Conservation (phyloP, 495 filamentous ascomycete genomes). For the Aeminium ludgeri region DNA sequence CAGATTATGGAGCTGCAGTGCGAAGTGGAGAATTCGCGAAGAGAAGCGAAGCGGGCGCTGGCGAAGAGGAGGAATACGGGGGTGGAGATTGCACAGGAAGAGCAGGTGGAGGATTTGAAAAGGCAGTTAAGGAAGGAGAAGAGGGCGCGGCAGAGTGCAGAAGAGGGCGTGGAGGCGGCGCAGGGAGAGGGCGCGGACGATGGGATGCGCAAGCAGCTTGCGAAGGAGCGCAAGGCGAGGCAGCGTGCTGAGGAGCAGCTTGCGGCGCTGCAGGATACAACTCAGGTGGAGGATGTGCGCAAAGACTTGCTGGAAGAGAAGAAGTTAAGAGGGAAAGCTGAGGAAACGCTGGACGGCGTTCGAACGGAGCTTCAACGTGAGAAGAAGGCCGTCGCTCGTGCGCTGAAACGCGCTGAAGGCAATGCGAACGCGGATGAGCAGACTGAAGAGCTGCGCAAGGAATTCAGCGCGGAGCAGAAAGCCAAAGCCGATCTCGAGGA, state of each 20-base stretch:
- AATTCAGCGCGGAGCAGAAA: slow-evolving; percentile 35
- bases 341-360: slow-evolving; percentile 30
- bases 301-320: slow-evolving; percentile 38
- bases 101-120: slow-evolving; percentile 31
- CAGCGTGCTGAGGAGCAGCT: slow-evolving; percentile 17
- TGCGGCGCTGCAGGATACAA: slow-evolving; percentile 12
- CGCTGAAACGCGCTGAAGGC: slow-evolving; percentile 14
- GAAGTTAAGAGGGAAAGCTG: slow-evolving; percentile 22
- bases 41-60: slow-evolving; percentile 42
- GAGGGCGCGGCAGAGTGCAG: slow-evolving; percentile 18
- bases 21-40: slow-evolving; percentile 64
- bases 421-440: slow-evolving; percentile 12
- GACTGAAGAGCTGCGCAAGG: slow-evolving; percentile 32
- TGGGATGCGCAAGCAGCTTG: slow-evolving; percentile 34
- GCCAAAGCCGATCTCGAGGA: slow-evolving; percentile 25
- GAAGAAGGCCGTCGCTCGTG: slow-evolving; percentile 13
- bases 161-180: slow-evolving; percentile 10
- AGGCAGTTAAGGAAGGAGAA: slow-evolving; percentile 36
- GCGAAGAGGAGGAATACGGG: slow-evolving; percentile 27
- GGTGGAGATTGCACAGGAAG: slow-evolving; percentile 19
- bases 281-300: slow-evolving; percentile 31
- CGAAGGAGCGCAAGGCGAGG: slow-evolving; percentile 31
- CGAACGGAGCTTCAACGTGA: slow-evolving; percentile 18
- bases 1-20: slow-evolving; percentile 59
- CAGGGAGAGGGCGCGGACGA: slow-evolving; percentile 29